Percentiles rank a stretch among this genome's conserved stretches.
Conservation (phyloP, 75 land plant genomes). For the Pseudotsuga menziesii region DNA sequence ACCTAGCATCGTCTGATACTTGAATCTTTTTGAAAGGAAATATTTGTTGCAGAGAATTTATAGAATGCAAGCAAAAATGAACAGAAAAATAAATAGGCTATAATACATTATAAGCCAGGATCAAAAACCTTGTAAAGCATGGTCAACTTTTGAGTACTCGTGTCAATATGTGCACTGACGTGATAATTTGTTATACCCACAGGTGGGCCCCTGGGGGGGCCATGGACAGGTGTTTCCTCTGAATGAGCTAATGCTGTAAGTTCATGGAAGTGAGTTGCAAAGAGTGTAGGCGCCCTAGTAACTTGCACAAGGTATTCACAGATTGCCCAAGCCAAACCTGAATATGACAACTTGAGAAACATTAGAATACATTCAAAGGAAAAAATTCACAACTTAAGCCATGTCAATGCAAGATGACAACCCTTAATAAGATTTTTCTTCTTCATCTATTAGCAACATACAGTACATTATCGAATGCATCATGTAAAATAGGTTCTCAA, state of each 20-base stretch:
- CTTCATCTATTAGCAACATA: neutral
- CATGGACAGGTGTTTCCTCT: slow-evolving; percentile 23
- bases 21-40: neutral
- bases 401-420: neutral
- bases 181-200: slow-evolving; percentile 90
- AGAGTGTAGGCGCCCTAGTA: slow-evolving; percentile 88
- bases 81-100: neutral
- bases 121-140: slow-evolving; percentile 94
- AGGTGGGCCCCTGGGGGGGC: slow-evolving; percentile 23
- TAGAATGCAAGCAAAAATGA: neutral
- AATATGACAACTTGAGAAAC: neutral
- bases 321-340: slow-evolving; percentile 99
- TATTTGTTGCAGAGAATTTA: neutral
- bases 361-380: neutral
- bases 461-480: neutral
- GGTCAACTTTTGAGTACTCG: slow-evolving; percentile 75
- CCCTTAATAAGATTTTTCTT: too few species aligned
- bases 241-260: slow-evolving; percentile 76
- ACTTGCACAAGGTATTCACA: slow-evolving; percentile 93
- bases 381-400: neutral
- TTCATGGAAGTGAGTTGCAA: slow-evolving; percentile 99
- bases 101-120: neutral
- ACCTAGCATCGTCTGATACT: neutral
- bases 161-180: slow-evolving; percentile 94
- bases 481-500: slow-evolving; percentile 3